phyloP scores from a whole-genome alignment of 1,284 basidiomycete species.

The Leccinum griseonigrum region DNA sequence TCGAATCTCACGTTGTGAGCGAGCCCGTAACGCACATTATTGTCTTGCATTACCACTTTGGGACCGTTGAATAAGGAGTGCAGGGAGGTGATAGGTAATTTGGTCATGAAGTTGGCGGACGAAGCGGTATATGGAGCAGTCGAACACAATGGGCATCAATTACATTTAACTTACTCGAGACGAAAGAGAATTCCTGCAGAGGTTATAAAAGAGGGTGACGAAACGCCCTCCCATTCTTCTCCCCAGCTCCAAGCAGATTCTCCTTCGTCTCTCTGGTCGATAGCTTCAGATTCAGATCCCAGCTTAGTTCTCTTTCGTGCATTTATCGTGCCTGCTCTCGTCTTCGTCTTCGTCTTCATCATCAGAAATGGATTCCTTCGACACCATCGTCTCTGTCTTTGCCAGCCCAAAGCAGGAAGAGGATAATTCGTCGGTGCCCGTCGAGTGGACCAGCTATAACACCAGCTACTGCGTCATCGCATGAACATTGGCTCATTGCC shows the following conservation, averaged over 20 bases:
- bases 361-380: constrained; percentile 24
- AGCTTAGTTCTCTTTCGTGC: neutral
- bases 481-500: constrained; percentile 8
- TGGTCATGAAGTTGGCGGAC: neutral
- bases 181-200: neutral
- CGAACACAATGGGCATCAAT: neutral
- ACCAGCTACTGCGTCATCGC: constrained; percentile 19
- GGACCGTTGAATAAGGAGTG: neutral
- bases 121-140: neutral
- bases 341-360: neutral
- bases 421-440: constrained; percentile 10
- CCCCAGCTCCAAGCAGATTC: constrained; percentile 6
- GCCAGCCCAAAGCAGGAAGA: constrained; percentile 5
- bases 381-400: constrained; percentile 16
- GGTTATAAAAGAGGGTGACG: constrained; percentile 19
- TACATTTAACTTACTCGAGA: neutral
- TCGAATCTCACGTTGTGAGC: constrained; percentile 10
- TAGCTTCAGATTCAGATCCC: constrained; percentile 1
- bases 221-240: neutral
- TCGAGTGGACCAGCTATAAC: constrained; percentile 9
- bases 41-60: constrained; percentile 14
- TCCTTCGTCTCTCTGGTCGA: neutral
- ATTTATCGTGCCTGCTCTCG: neutral
- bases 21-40: constrained; percentile 8
- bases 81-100: neutral